These are phyloP conservation scores for Volutella citrinella DNA, from an alignment of 2,329 filamentous ascomycete species.

Conservation along the genomic window DNA sequence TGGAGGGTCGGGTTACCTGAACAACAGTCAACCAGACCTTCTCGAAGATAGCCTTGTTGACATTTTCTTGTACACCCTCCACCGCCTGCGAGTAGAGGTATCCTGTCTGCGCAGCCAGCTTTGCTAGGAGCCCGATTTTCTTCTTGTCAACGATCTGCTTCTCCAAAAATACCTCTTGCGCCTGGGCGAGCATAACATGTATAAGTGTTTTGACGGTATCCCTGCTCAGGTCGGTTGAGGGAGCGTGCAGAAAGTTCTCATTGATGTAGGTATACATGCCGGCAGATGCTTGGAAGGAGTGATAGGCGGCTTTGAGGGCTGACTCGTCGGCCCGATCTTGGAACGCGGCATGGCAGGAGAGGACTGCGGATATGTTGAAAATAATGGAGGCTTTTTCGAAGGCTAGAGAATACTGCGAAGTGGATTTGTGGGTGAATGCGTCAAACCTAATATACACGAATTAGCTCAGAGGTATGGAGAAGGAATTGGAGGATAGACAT, in stretches of 20 bases:
- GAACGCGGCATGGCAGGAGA: conserved; percentile 91
- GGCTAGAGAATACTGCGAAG: conserved; percentile 90
- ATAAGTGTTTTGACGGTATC: conserved; percentile 97
- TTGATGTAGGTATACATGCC: conserved; percentile 99
- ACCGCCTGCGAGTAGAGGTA: conserved; percentile 84
- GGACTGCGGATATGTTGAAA: conserved; percentile 96
- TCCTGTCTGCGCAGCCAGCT: conserved; percentile 86
- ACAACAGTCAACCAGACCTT: conserved; percentile 85
- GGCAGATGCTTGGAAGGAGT: conserved; percentile 95
- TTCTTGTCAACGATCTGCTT: conserved; percentile 93
- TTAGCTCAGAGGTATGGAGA: conserved; percentile 6
- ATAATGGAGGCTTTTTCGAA: conserved; percentile 99
- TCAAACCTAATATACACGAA: conserved; percentile 70
- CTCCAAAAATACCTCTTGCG: conserved; percentile 95
- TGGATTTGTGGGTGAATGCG: conserved; percentile 98
- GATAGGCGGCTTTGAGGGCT: conserved; percentile 93
- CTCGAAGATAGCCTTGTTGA: conserved; percentile 87
- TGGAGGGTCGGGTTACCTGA: conserved; percentile 55
- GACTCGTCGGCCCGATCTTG: conserved; percentile 91
- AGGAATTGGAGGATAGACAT: too few relatives aligned
- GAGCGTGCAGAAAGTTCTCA: conserved; percentile 97
- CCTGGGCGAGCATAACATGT: conserved; percentile 88
- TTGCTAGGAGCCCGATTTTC: conserved; percentile 87
- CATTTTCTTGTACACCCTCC: conserved; percentile 90
- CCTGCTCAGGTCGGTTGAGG: conserved; percentile 90